Evolutionary conservation across 2,329 filamentous ascomycete genomes (phyloP).

Genomic region (Penicillium vulpinum): DNA sequence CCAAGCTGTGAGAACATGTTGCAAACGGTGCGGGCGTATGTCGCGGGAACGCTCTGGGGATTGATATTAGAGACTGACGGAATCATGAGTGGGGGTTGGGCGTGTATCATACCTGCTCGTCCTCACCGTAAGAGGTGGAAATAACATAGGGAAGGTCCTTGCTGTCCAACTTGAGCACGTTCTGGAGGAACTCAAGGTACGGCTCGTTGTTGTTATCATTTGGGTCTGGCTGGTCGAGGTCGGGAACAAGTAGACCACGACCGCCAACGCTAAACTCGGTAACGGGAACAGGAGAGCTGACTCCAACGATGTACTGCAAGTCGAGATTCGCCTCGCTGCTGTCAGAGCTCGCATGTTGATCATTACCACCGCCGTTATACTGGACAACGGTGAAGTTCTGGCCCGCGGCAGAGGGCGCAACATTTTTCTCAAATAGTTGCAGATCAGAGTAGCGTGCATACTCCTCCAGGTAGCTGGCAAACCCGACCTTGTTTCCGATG

Average conservation of each 20-base stretch:
- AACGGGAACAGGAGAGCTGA: slow-evolving; percentile 46
- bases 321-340: slow-evolving; percentile 54
- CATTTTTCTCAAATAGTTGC: slow-evolving; percentile 39
- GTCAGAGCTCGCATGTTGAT: slow-evolving; percentile 38
- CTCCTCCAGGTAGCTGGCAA: slow-evolving; percentile 51
- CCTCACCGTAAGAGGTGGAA: slow-evolving; percentile 44
- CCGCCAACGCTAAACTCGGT: slow-evolving; percentile 52
- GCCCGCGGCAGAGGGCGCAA: slow-evolving; percentile 43
- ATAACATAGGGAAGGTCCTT: slow-evolving; percentile 39
- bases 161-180: slow-evolving; percentile 32
- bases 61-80: background rate
- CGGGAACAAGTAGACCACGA: slow-evolving; percentile 49
- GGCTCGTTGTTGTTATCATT: slow-evolving; percentile 51
- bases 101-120: slow-evolving; percentile 40
- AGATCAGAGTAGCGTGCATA: slow-evolving; percentile 52
- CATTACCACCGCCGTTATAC: slow-evolving; percentile 44
- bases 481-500: slow-evolving; percentile 44
- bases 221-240: slow-evolving; percentile 48
- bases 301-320: slow-evolving; percentile 50
- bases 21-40: slow-evolving; percentile 43
- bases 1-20: slow-evolving; percentile 52
- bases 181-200: slow-evolving; percentile 39
- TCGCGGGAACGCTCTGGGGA: slow-evolving; percentile 34
- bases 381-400: slow-evolving; percentile 48
- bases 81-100: background rate